Evolutionary conservation across 768 basidiomycete genomes (phyloP).

Genomic region (Xanthoconium stramineum): DNA sequence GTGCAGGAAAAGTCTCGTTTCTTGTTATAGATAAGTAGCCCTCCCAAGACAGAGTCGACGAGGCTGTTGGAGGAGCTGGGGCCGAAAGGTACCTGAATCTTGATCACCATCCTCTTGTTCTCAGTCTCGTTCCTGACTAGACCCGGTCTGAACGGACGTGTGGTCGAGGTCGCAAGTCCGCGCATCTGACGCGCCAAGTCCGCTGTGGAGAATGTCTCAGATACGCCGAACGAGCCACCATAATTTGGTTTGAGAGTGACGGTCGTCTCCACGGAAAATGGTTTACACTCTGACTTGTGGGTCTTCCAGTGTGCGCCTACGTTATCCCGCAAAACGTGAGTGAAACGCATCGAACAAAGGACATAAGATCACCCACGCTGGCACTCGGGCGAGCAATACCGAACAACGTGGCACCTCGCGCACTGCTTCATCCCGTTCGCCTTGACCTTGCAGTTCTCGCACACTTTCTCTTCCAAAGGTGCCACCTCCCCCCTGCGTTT

Average conservation of each 20-base stretch:
- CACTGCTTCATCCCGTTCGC: slow-evolving; percentile 41
- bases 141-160: slow-evolving; percentile 18
- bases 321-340: neutral
- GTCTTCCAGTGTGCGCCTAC: slow-evolving; percentile 45
- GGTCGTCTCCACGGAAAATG: slow-evolving; percentile 42
- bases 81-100: slow-evolving; percentile 47
- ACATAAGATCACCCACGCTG: slow-evolving; percentile 41
- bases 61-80: neutral
- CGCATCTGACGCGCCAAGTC: slow-evolving; percentile 29
- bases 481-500: slow-evolving; percentile 43
- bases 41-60: slow-evolving; percentile 10
- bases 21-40: slow-evolving; percentile 48
- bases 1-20: slow-evolving; percentile 52
- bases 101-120: slow-evolving; percentile 47
- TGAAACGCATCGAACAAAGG: neutral
- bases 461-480: slow-evolving; percentile 41
- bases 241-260: slow-evolving; percentile 49
- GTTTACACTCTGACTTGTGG: slow-evolving; percentile 46
- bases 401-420: slow-evolving; percentile 39
- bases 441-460: slow-evolving; percentile 36
- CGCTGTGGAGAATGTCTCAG: slow-evolving; percentile 23
- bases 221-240: slow-evolving; percentile 3
- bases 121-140: slow-evolving; percentile 20
- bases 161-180: slow-evolving; percentile 26
- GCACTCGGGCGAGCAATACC: slow-evolving; percentile 55